Evolutionary conservation across 2,329 filamentous ascomycete species (phyloP).

Genomic region (Fusarium denticulatum): DNA sequence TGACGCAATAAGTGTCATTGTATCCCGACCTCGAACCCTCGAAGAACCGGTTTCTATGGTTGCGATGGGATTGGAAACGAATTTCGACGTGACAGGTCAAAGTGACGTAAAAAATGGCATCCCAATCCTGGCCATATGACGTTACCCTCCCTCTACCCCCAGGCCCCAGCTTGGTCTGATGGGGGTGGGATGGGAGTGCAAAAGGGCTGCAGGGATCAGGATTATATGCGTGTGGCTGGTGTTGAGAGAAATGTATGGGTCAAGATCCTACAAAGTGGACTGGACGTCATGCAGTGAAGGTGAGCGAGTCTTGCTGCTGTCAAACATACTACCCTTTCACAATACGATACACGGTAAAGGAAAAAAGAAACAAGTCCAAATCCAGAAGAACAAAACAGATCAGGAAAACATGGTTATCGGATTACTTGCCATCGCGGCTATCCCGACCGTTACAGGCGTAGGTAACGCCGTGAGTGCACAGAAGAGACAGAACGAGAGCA

Average conservation of each 20-base stretch:
- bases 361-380: not conserved
- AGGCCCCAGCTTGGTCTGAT: not conserved
- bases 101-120: conserved; percentile 32
- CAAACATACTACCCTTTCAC: conserved; percentile 14
- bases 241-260: conserved; percentile 15
- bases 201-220: conserved; percentile 20
- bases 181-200: not conserved
- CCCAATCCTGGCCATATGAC: conserved; percentile 23
- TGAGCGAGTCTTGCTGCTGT: conserved; percentile 2
- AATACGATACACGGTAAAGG: not conserved
- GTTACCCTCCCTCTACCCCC: conserved; percentile 1
- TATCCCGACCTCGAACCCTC: not conserved
- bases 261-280: conserved; percentile 32
- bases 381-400: not conserved
- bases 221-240: conserved; percentile 30
- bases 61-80: conserved; percentile 11
- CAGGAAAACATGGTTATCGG: conserved; percentile 58
- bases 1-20: conserved; percentile 45
- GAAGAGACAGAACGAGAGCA: conserved; percentile 62
- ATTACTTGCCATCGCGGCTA: conserved; percentile 61
- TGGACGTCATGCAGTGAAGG: conserved; percentile 31
- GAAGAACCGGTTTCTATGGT: conserved; percentile 39
- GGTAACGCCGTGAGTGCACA: conserved; percentile 66
- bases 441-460: conserved; percentile 66
- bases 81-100: conserved; percentile 16